Conservation (phyloP, 257 asterid genomes). For the Primulina huaijiensis region DNA sequence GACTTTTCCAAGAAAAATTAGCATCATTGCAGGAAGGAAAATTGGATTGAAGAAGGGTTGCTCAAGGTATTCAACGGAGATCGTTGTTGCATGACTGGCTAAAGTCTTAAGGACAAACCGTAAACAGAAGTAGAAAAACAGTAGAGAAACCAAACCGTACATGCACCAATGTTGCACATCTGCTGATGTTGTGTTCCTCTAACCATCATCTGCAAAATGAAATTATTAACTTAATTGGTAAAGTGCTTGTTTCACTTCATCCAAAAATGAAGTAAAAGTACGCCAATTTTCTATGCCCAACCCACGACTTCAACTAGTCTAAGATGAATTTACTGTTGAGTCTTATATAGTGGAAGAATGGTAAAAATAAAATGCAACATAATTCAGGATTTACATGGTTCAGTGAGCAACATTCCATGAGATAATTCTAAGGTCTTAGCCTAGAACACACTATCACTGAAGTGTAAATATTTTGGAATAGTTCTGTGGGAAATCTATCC, state of each 20-base stretch:
- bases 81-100: background rate
- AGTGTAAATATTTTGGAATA: background rate
- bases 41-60: background rate
- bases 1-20: background rate
- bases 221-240: background rate
- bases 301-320: background rate
- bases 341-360: background rate
- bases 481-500: background rate
- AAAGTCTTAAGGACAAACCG: background rate
- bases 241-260: background rate
- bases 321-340: background rate
- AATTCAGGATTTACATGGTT: background rate
- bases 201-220: slow-evolving; percentile 35
- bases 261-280: background rate
- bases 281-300: too few species aligned
- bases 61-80: background rate
- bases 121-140: background rate
- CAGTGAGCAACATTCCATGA: background rate
- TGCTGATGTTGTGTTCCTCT: slow-evolving; percentile 11
- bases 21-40: background rate
- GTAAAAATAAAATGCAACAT: background rate
- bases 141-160: background rate
- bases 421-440: background rate
- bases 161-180: slow-evolving; percentile 10
- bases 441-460: too few species aligned